Percentiles rank a stretch among this genome's conserved stretches.
phyloP scores from a whole-genome alignment of 176 grass and related monocot species.

The Zoysia pacifica region DNA sequence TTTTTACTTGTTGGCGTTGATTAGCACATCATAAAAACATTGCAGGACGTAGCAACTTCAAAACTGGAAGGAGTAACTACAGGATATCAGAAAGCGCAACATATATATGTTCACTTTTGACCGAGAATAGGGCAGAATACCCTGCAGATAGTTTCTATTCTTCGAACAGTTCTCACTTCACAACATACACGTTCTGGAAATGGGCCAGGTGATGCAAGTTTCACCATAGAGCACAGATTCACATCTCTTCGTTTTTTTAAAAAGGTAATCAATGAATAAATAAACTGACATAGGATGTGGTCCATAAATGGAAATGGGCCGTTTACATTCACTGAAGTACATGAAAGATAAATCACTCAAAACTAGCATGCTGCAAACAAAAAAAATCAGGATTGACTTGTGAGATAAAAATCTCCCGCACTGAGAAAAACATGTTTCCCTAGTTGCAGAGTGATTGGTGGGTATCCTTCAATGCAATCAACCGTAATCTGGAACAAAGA shows the following conservation, averaged over 20 bases:
- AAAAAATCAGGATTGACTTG: constrained; percentile 42
- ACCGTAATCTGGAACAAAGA: constrained; percentile 63
- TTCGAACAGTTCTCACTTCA: not conserved
- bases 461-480: constrained; percentile 62
- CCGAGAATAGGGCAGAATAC: not conserved
- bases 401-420: constrained; percentile 62
- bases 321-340: not conserved
- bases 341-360: constrained; percentile 24
- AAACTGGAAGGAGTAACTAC: too few relatives aligned
- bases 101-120: not conserved
- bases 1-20: too few relatives aligned
- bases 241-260: not conserved
- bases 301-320: constrained; percentile 1
- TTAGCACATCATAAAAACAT: too few relatives aligned
- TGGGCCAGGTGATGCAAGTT: not conserved
- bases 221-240: not conserved
- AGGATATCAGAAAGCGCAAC: too few relatives aligned
- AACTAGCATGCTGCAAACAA: constrained; percentile 19
- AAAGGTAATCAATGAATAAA: not conserved
- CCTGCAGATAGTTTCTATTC: not conserved
- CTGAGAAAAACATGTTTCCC: constrained; percentile 83
- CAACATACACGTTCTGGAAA: too few relatives aligned
- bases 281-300: constrained; percentile 6
- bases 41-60: too few relatives aligned
- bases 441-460: constrained; percentile 52